Evolutionary conservation across 179 eudicot species (phyloP), one percentile per base, ranked within the genome.

Genomic region (Gypsophila paniculata): DNA sequence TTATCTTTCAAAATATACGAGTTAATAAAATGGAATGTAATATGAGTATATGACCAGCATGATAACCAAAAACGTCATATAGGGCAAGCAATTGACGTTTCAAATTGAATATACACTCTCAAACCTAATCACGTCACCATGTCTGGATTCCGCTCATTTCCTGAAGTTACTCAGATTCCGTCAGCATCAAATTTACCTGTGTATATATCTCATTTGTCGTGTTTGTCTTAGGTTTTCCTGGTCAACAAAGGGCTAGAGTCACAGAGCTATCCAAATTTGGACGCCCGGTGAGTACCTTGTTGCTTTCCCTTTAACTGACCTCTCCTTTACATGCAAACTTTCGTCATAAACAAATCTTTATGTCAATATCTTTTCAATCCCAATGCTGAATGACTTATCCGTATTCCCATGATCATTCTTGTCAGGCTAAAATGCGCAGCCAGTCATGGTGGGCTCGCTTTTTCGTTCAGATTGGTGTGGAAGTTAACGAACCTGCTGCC

Each of bases 361-460:
- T 46, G 7, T 39, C 10, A 39, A 39, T 39, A 39, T 39, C 10
- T 39, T 8, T 2, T 25, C 8, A 39, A n/a, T 19, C 17, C 19
- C 57, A 2, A 59, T 8, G 10, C 49, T 12, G 18, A 29, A 12
- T 57, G 75, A 76, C 75, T 9, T 23, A 52, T 38, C 17, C 25
- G 10, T 26, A n/a, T 71, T 2, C 42, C 46, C 10, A 42, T 59
- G 48, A 39, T 60, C 17, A 8, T 44, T 53, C 14, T 63, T 54
- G 71, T 76, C 71, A 93, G 98, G 97, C 98, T 49, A 93, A 93
- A 80, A 75, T 86, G 80, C 85, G 98, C 46, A 93, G 91, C 80
- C 84, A 89, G 51, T 82, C 96, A 15, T 93, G 97, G 98, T 93
- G 97, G 98, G 80, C 74, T 58, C 81, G 83, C 62, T 93, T 79